Percentiles rank a stretch among this genome's conserved stretches.
phyloP scores from a whole-genome alignment of 225 moss, liverwort and hornwort species.

The Polytrichum commune region DNA sequence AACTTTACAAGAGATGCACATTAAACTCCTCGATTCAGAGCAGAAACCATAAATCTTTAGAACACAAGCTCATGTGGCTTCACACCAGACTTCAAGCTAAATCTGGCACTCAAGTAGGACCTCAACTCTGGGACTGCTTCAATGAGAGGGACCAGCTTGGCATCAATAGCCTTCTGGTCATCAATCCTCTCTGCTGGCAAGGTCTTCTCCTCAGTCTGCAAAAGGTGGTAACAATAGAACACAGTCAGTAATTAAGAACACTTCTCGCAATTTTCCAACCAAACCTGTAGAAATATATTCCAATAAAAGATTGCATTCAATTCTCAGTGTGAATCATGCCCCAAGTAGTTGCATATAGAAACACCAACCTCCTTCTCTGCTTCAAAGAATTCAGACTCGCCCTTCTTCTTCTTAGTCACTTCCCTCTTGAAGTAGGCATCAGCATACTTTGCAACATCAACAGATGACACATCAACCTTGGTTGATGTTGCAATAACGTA shows the following conservation, averaged over 20 bases:
- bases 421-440: constrained; percentile 71
- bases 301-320: no score
- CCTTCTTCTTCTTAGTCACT: constrained; percentile 76
- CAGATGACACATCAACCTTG: constrained; percentile 52
- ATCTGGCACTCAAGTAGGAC: constrained; percentile 61
- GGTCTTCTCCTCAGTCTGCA: constrained; percentile 42
- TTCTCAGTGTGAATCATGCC: no score
- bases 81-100: constrained; percentile 83
- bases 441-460: constrained; percentile 42
- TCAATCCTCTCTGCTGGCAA: constrained; percentile 67
- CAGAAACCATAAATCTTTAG: constrained; percentile 14
- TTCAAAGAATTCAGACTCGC: constrained; percentile 76
- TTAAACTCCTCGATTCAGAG: no score
- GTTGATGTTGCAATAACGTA: constrained; percentile 73
- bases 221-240: neutral
- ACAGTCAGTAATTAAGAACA: no score
- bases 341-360: no score
- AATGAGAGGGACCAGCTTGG: constrained; percentile 41
- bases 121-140: constrained; percentile 59
- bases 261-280: no score
- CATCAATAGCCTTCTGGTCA: constrained; percentile 63
- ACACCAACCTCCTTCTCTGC: constrained; percentile 64
- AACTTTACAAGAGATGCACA: no score
- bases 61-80: constrained; percentile 78
- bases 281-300: no score